Base-by-base conservation (phyloP, 805 yeast species). In the Ogataea pilisensis region DNA sequence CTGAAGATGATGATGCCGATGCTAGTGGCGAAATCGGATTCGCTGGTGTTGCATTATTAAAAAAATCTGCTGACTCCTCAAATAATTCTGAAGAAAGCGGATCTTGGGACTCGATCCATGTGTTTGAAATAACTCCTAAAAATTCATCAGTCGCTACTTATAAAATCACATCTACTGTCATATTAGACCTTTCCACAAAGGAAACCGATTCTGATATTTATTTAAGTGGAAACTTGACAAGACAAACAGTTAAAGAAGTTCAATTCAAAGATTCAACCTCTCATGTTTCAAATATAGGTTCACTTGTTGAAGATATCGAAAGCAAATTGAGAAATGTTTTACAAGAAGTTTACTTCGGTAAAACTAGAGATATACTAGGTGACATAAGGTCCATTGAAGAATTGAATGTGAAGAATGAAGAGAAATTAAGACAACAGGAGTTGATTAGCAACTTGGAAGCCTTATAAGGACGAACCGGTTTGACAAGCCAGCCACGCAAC, bases 331-430 rank as follows among this genome's bases (percentile, higher is more conserved):
- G 99, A 63, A 86, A 85, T 53, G 69, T 85, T 69, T 71, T 91
- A 48, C 95, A 91, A 61, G 95, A 88, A 48, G 97, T 91, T 21
- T 91, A 91, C 61, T 91, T 91, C 58, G 97, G 95, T 54, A 91
- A 91, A 68, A 86, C 96, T 16, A 80, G 86, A 56, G 96, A 91
- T 57, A 82, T 93, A 37, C 70, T 90, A 34, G 82, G 85, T 21
- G 89, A 83, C 50, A 65, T 82, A 30, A 73, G 88, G 58, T 73
- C 68, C 2, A 66, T 50, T 50, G 66, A 55, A 30, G 52, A 62
- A 19, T 46, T 70, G 28, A 56, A 66, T 12, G 61, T 60, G 4
- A 60, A 65, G 29, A 43, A 57, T 16, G 66, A 60, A 18, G 77
- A 71, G 38, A 60, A 55, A 41, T 48, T 53, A 38, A 64, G 59